phyloP scores from a whole-genome alignment of 805 yeast species.

The Kodamaea sagamina region DNA sequence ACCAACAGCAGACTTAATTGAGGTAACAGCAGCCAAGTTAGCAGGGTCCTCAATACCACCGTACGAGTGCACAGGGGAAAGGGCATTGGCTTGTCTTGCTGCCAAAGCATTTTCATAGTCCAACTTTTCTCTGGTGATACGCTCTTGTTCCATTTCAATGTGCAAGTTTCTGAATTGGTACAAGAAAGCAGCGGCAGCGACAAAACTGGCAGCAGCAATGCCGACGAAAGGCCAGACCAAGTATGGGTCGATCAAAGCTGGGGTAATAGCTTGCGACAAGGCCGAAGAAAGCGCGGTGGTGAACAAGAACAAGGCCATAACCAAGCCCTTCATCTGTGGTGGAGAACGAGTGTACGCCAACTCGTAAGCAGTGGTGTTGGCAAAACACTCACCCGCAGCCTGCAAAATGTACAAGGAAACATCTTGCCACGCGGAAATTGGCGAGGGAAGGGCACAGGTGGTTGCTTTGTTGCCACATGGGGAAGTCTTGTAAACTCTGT shows the following conservation, averaged over 20 bases:
- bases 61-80: slow-evolving; percentile 17
- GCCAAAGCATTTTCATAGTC: slow-evolving; percentile 1
- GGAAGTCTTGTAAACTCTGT: slow-evolving; percentile 46
- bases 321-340: slow-evolving; percentile 51
- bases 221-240: slow-evolving; percentile 47
- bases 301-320: slow-evolving; percentile 46
- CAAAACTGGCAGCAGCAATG: slow-evolving; percentile 37
- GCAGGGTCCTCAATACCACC: slow-evolving; percentile 18
- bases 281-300: slow-evolving; percentile 52
- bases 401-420: slow-evolving; percentile 38
- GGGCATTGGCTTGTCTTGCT: neutral
- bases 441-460: slow-evolving; percentile 31
- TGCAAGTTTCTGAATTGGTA: slow-evolving; percentile 43
- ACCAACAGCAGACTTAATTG: slow-evolving; percentile 32
- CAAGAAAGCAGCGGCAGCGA: slow-evolving; percentile 35
- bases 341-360: slow-evolving; percentile 57
- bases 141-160: slow-evolving; percentile 41
- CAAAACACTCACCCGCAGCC: slow-evolving; percentile 56
- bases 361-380: slow-evolving; percentile 53
- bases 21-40: slow-evolving; percentile 30
- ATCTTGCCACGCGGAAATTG: slow-evolving; percentile 34
- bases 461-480: slow-evolving; percentile 55
- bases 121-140: slow-evolving; percentile 26
- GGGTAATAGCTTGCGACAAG: slow-evolving; percentile 42
- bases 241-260: slow-evolving; percentile 43